Conservation (phyloP, 73 alveolate genomes). For the Effrenium voratum region DNA sequence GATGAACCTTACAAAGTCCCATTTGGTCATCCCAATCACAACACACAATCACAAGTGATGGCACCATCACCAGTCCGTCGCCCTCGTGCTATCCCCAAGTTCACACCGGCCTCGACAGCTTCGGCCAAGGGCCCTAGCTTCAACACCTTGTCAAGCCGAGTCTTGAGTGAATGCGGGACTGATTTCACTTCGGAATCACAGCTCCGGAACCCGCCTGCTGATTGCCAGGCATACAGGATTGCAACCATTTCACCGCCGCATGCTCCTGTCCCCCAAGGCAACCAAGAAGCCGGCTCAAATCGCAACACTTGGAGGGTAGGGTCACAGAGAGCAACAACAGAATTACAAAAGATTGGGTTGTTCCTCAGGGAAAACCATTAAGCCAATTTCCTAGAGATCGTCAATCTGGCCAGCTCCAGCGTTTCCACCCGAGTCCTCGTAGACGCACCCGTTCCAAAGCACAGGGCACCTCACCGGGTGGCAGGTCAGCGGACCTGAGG, state of each 20-base stretch:
- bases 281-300: no score
- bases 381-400: no score
- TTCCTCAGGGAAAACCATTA: neutral
- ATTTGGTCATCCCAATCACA: neutral
- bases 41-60: neutral
- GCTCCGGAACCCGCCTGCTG: neutral
- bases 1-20: neutral
- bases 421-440: constrained; percentile 18
- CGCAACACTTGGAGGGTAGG: no score
- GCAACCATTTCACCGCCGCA: constrained; percentile 64
- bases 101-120: constrained; percentile 90
- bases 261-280: neutral
- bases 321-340: no score
- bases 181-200: neutral
- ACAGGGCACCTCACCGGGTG: constrained; percentile 64
- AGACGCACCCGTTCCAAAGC: constrained; percentile 63
- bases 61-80: no score
- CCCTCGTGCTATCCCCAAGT: no score
- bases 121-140: constrained; percentile 83
- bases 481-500: constrained; percentile 55
- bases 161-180: neutral
- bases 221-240: neutral
- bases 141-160: neutral
- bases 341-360: no score
- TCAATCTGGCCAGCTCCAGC: neutral